Percentiles rank a stretch among this genome's conserved stretches.
Evolutionary conservation across 2,329 filamentous ascomycete species (phyloP).

Genomic region (Sporothrix pallida): DNA sequence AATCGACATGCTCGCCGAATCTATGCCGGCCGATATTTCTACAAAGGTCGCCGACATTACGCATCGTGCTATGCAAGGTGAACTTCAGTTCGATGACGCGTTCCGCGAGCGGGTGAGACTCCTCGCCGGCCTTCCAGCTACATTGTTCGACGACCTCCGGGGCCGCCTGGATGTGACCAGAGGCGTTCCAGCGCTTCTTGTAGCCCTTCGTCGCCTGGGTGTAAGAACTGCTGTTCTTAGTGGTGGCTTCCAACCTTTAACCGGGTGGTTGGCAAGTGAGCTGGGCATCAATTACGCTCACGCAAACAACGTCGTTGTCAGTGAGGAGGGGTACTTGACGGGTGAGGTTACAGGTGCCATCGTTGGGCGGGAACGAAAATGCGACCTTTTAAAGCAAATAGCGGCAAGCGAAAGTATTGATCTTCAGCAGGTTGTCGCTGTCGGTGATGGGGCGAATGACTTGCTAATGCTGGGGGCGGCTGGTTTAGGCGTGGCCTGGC

Average conservation of each 20-base stretch:
- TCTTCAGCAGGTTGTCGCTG: conserved; percentile 70
- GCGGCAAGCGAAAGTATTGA: conserved; percentile 69
- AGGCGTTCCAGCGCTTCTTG: conserved; percentile 77
- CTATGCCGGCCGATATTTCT: conserved; percentile 74
- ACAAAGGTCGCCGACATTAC: conserved; percentile 87
- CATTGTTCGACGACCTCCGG: conserved; percentile 79
- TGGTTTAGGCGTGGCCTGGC: conserved; percentile 80
- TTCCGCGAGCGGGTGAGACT: conserved; percentile 81
- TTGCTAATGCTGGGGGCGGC: conserved; percentile 78
- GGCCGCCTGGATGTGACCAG: conserved; percentile 78
- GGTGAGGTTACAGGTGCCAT: conserved; percentile 75
- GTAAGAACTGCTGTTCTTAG: conserved; percentile 89
- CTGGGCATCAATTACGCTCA: conserved; percentile 87
- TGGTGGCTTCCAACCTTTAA: conserved; percentile 89
- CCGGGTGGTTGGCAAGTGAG: conserved; percentile 79
- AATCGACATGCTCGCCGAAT: conserved; percentile 90
- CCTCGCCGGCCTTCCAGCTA: conserved; percentile 77
- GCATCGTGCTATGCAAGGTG: conserved; percentile 90
- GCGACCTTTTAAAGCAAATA: conserved; percentile 72
- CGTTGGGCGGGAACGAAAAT: conserved; percentile 77
- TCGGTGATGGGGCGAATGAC: conserved; percentile 85
- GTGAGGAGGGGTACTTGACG: conserved; percentile 65
- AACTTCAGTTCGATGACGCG: conserved; percentile 87
- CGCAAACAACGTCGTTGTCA: conserved; percentile 81
- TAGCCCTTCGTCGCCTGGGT: conserved; percentile 75